Percentiles rank a stretch among this genome's conserved stretches.
These are phyloP conservation scores for Selaginella tamariscina DNA, from an alignment of 75 land plant species.

Conservation along the genomic window DNA sequence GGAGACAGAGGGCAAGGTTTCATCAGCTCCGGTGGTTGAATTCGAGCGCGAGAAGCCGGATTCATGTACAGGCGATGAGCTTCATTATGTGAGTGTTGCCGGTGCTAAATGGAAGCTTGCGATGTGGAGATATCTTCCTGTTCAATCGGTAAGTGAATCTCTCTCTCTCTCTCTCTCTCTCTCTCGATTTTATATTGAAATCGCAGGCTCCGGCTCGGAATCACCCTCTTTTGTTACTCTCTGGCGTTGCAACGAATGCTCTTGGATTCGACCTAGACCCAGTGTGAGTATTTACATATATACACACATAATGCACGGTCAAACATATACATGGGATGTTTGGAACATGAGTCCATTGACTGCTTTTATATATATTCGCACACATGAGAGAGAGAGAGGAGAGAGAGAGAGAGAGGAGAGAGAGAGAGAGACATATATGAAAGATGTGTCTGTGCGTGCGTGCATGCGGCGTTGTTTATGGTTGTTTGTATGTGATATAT, in stretches of 20 bases:
- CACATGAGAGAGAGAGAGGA: too few relatives aligned
- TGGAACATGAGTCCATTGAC: too few relatives aligned
- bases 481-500: too few relatives aligned
- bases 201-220: constrained; percentile 66
- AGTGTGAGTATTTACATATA: too few relatives aligned
- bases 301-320: too few relatives aligned
- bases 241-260: constrained; percentile 97
- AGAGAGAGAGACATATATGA: too few relatives aligned
- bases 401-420: too few relatives aligned
- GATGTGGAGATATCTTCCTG: constrained; percentile 86
- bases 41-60: constrained; percentile 33
- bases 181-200: background rate
- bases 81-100: constrained; percentile 76
- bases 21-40: constrained; percentile 4
- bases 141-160: constrained; percentile 31
- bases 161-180: background rate
- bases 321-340: too few relatives aligned
- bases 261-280: constrained; percentile 88
- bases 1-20: constrained; percentile 7
- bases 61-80: constrained; percentile 87
- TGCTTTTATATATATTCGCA: too few relatives aligned
- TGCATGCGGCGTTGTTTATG: too few relatives aligned
- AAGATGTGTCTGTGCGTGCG: too few relatives aligned
- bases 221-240: constrained; percentile 86
- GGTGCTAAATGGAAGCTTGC: constrained; percentile 68